Conservation (phyloP, 2,329 filamentous ascomycete species). For the Talaromyces atroroseus region DNA sequence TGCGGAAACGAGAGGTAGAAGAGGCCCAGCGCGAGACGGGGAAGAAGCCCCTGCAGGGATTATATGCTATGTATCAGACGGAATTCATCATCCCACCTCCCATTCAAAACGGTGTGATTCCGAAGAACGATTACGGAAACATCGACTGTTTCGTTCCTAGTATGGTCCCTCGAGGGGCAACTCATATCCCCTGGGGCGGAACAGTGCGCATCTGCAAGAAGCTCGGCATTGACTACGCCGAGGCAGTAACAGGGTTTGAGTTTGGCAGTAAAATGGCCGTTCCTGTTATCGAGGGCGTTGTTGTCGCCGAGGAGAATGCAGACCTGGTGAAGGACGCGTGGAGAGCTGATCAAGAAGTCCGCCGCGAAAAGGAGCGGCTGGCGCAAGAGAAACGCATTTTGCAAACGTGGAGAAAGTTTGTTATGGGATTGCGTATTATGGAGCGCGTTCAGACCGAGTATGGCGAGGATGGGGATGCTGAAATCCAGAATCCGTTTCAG, state of each 20-base stretch:
- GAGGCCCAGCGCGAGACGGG: slow-evolving; percentile 75
- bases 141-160: slow-evolving; percentile 92
- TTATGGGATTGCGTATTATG: slow-evolving; percentile 78
- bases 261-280: slow-evolving; percentile 94
- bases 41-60: slow-evolving; percentile 75
- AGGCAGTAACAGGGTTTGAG: slow-evolving; percentile 93
- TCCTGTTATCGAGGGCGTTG: slow-evolving; percentile 83
- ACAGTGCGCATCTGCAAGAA: slow-evolving; percentile 76
- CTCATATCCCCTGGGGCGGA: slow-evolving; percentile 75
- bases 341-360: slow-evolving; percentile 69
- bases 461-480: slow-evolving; percentile 43
- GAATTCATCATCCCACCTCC: slow-evolving; percentile 92
- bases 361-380: slow-evolving; percentile 70
- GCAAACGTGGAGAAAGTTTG: slow-evolving; percentile 75
- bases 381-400: slow-evolving; percentile 72
- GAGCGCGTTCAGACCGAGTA: slow-evolving; percentile 73
- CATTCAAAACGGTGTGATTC: slow-evolving; percentile 77
- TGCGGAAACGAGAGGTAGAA: slow-evolving; percentile 81
- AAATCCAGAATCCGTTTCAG: slow-evolving; percentile 34
- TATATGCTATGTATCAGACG: slow-evolving; percentile 80
- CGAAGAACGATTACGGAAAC: slow-evolving; percentile 91
- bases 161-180: slow-evolving; percentile 82
- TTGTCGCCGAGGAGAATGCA: slow-evolving; percentile 76
- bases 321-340: slow-evolving; percentile 71
- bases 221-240: slow-evolving; percentile 80